Base-by-base conservation (phyloP, 352 stramenopile genomes). In the Phytopythium kandeliae region DNA sequence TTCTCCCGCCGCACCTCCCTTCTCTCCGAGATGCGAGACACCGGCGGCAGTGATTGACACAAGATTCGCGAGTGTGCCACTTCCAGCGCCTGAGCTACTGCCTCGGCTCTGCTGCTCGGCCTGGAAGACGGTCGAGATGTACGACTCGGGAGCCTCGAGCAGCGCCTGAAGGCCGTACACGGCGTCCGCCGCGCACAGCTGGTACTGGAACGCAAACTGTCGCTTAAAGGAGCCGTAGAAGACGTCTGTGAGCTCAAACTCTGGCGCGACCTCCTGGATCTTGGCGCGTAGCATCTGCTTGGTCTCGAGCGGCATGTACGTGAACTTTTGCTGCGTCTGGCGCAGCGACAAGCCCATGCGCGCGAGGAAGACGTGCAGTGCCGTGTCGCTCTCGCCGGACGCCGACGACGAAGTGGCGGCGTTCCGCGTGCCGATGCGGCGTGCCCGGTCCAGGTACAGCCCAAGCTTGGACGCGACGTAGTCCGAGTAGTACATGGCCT, bases 311-410 rank as follows among this genome's bases (percentile, higher is more conserved):
- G 86, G 93, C 89, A 98, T 98, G 78, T 98, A 99, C 15, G 84
- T 85, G 71, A 89, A 94, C 53, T 96, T 97, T 58, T 99, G 96
- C 55, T 96, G 79, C 62, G 92, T 98, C 62, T 98, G 80, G 26
- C 96, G 85, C 19, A 99, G 65, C 1, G 91, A 97, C 57, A 98
- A 97, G 11, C 96, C 96, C 96, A 99, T 99, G 51, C 97, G 97
- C 5, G 96, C 96, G 24, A 99, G 71, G 55, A 98, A 89, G 43
- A 98, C 90, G 55, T 97, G 79, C 24, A 97, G 64, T 13, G 73
- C 69, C 9, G 83, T 88, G 49, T 92, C 81, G 24, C 86, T 85
- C 11, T 72, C 57, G 1, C 58, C 59, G 8, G 58, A 67, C 11
- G 52, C 62, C 1, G 50, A 53, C 15, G 54, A 70, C 3, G 48